Evolutionary conservation across 352 stramenopile genomes (phyloP).

Genomic region (Pythium coloratum): DNA sequence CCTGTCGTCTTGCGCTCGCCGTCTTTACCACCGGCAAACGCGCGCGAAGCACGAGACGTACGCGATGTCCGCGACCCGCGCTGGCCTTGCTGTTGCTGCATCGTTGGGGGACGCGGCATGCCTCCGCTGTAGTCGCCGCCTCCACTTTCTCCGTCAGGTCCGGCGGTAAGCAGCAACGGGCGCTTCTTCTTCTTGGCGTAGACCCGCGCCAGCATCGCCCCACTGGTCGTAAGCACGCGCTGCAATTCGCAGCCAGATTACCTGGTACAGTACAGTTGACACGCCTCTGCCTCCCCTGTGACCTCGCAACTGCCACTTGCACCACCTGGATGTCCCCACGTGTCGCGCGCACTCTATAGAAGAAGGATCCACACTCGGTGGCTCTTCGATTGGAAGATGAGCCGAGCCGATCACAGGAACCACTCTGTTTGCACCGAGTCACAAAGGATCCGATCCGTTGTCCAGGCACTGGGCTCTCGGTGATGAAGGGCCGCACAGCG

Average conservation of each 20-base stretch:
- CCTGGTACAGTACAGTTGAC: too few relatives aligned
- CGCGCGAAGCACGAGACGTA: constrained; percentile 14
- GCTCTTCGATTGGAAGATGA: not conserved
- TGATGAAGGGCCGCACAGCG: too few relatives aligned
- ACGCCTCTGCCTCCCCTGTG: not conserved
- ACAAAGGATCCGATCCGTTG: too few relatives aligned
- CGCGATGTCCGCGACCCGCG: constrained; percentile 6
- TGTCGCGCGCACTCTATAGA: not conserved
- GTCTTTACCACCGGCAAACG: constrained; percentile 7
- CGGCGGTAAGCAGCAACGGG: constrained; percentile 8
- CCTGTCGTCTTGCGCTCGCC: constrained; percentile 14
- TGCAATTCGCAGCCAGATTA: not conserved
- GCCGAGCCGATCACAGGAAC: not conserved
- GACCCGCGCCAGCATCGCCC: constrained; percentile 18
- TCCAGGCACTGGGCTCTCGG: too few relatives aligned
- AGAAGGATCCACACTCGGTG: not conserved
- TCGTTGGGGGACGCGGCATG: constrained; percentile 18
- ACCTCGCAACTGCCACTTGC: not conserved
- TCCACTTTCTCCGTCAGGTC: not conserved
- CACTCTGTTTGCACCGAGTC: too few relatives aligned
- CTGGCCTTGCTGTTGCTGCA: not conserved
- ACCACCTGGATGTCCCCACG: constrained; percentile 1
- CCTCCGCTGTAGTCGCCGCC: constrained; percentile 5
- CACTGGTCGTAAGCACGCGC: not conserved
- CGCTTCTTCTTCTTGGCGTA: constrained; percentile 28